Conservation (phyloP, 768 basidiomycete genomes). For the Hygrophoropsis aurantiaca region DNA sequence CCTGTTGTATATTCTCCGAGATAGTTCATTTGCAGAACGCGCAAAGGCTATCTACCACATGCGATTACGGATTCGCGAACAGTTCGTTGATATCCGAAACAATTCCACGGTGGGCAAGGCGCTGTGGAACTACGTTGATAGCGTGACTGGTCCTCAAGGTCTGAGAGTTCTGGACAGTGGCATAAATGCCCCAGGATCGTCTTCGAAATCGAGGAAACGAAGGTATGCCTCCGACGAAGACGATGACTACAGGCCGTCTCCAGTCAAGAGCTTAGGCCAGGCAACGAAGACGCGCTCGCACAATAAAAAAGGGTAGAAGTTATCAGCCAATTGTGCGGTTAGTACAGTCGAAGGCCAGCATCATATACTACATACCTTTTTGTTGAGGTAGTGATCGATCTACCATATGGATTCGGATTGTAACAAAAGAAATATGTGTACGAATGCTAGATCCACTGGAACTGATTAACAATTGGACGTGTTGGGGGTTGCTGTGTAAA, state of each 20-base stretch:
- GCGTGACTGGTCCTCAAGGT: slow-evolving; percentile 34
- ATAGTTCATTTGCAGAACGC: slow-evolving; percentile 39
- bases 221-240: slow-evolving; percentile 29
- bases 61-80: slow-evolving; percentile 52
- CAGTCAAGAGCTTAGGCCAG: slow-evolving; percentile 40
- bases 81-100: slow-evolving; percentile 64
- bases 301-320: slow-evolving; percentile 21
- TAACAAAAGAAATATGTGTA: too few relatives aligned
- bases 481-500: too few relatives aligned
- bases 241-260: slow-evolving; percentile 49
- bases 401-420: too few relatives aligned
- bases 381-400: too few relatives aligned
- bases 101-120: slow-evolving; percentile 54
- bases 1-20: slow-evolving; percentile 55
- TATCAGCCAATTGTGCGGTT: too few relatives aligned
- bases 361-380: neutral
- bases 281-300: slow-evolving; percentile 41
- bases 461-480: too few relatives aligned
- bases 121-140: slow-evolving; percentile 58
- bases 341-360: too few relatives aligned
- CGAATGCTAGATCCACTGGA: too few relatives aligned
- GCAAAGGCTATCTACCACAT: slow-evolving; percentile 59
- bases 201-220: slow-evolving; percentile 30
- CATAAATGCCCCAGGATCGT: slow-evolving; percentile 7
- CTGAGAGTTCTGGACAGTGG: slow-evolving; percentile 25